A percentile compares a stretch with the other conserved stretches of the same genome.
Conservation (phyloP, 2,329 filamentous ascomycete species). For the Zymoseptoria tritici region DNA sequence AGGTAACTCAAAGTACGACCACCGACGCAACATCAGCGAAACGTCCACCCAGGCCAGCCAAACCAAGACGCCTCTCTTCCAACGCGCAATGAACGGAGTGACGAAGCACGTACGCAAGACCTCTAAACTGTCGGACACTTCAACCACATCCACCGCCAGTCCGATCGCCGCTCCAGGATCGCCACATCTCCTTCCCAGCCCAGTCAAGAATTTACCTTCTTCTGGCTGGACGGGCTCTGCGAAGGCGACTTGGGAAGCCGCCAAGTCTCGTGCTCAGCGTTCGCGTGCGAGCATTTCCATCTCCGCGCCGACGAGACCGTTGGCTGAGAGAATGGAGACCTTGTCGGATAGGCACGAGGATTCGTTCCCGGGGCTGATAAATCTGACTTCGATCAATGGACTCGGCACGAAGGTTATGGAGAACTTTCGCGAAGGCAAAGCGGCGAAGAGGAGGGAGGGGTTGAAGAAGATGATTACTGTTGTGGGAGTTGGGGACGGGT, state of each 20-base stretch:
- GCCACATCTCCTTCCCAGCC: constrained; percentile 13
- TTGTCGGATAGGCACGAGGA: not conserved
- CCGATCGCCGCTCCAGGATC: constrained; percentile 8
- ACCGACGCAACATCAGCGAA: not conserved
- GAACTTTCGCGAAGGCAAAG: constrained; percentile 18
- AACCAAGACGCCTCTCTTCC: constrained; percentile 12
- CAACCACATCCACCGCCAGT: not conserved
- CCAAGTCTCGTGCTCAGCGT: constrained; percentile 6
- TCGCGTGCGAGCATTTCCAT: not conserved
- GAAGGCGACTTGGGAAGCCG: constrained; percentile 20
- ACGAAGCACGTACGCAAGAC: constrained; percentile 14
- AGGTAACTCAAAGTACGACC: not conserved
- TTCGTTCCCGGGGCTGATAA: not conserved
- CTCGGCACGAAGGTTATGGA: constrained; percentile 11
- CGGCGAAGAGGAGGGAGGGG: constrained; percentile 26
- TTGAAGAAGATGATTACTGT: constrained; percentile 29
- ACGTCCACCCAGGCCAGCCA: constrained; percentile 4
- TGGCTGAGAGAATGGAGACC: constrained; percentile 13
- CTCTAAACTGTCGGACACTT: not conserved
- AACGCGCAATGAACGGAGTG: constrained; percentile 13
- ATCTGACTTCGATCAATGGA: not conserved
- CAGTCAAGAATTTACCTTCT: constrained; percentile 7
- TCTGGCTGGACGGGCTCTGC: constrained; percentile 21
- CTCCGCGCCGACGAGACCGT: constrained; percentile 12
- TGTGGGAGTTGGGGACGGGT: constrained; percentile 11